Base-by-base conservation (phyloP, 805 yeast species). In the Suhomyces sp. region DNA sequence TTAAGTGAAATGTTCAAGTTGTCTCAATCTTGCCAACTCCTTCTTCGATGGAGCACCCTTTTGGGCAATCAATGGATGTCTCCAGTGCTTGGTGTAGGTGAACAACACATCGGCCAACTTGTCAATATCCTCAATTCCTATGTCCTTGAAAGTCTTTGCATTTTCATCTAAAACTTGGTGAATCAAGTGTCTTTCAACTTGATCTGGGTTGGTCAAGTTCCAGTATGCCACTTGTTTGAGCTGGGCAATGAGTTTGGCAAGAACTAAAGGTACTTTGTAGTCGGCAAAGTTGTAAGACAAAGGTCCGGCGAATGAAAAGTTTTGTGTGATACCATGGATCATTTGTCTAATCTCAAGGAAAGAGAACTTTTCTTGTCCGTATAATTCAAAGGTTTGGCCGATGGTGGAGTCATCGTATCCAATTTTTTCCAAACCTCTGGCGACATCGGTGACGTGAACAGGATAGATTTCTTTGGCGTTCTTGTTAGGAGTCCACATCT, bases 391-490 rank as follows among this genome's bases (percentile, higher is more conserved):
- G 33, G 81, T 72, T 60, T 83, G 74, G 42, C 95, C 95, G 10
- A 72, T 71, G 14, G 95, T 86, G 35, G 85, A 67, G 59, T 87
- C 95, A 56, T 87, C 90, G 57, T 66, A 86, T 7, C 86, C 90
- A 48, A 87, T 84, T 47, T 68, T 73, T 65, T 83, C 93, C 47
- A 87, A 68, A 4, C 85, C 95, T 44, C 74, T 67, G 15, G 93
- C 91, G 38, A 86, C 88, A 54, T 87, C 95, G 32, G 68, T 47
- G 24, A 79, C 87, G 54, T 83, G 87, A n/a, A 79, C 79, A 26
- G 95, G 95, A 49, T 74, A 71, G 28, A 81, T 59, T 43, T 61
- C 67, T 60, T 83, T 83, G 44, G 76, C 73, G 58, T 77, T 74
- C 54, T 74, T 72, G 58, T 83, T 76, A 33, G 85, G 79, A 36